These are phyloP conservation scores for Paxillus ammoniavirescens DNA, from an alignment of 768 basidiomycete genomes.

Conservation along the genomic window DNA sequence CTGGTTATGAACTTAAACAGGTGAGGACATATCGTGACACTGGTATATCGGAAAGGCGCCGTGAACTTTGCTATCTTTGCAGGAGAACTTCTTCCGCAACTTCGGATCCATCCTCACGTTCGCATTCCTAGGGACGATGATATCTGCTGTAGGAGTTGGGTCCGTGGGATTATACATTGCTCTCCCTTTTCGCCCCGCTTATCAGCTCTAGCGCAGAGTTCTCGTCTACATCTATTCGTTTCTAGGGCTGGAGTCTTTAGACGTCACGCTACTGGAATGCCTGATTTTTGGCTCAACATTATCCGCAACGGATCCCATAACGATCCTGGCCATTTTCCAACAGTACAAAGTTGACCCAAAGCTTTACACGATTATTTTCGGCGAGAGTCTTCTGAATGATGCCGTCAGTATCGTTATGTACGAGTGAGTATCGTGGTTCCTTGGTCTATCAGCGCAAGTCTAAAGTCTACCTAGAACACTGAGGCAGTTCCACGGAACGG, in stretches of 20 bases:
- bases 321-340: slow-evolving; percentile 97
- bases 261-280: slow-evolving; percentile 87
- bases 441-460: not conserved
- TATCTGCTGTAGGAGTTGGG: slow-evolving; percentile 96
- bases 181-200: slow-evolving; percentile 27
- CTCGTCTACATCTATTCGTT: slow-evolving; percentile 94
- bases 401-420: slow-evolving; percentile 99
- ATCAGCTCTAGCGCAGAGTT: slow-evolving; percentile 64
- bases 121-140: slow-evolving; percentile 93
- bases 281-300: slow-evolving; percentile 95
- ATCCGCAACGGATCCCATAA: slow-evolving; percentile 97
- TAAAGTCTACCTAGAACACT: slow-evolving; percentile 60
- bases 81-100: slow-evolving; percentile 99
- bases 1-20: slow-evolving; percentile 97
- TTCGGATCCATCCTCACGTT: slow-evolving; percentile 95
- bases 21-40: slow-evolving; percentile 37
- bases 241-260: slow-evolving; percentile 86
- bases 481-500: slow-evolving; percentile 86
- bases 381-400: slow-evolving; percentile 95
- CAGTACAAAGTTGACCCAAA: slow-evolving; percentile 99
- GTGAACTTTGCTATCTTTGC: slow-evolving; percentile 5
- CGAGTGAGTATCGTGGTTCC: slow-evolving; percentile 65
- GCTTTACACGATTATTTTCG: slow-evolving; percentile 95
- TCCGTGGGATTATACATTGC: slow-evolving; percentile 38
- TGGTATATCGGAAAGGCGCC: not conserved